phyloP scores from a whole-genome alignment of 768 basidiomycete species.

The Pleurotus tuoliensis region DNA sequence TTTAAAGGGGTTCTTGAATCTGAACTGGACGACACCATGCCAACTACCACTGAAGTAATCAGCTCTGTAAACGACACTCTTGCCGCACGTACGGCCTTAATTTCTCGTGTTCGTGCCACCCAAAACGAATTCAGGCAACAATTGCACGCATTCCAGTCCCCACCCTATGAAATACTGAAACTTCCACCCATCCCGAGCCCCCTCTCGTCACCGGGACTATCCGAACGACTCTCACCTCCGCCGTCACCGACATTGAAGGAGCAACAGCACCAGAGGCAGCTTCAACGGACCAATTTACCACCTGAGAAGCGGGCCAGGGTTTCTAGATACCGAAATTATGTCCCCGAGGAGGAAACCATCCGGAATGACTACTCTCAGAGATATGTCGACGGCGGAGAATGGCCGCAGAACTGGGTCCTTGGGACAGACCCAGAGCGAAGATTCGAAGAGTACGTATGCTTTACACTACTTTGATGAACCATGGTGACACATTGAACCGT shows the following conservation, averaged over 20 bases:
- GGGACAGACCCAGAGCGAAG: slow-evolving; percentile 85
- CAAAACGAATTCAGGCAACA: slow-evolving; percentile 58
- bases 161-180: slow-evolving; percentile 49
- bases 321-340: slow-evolving; percentile 73
- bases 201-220: slow-evolving; percentile 43
- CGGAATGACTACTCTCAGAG: slow-evolving; percentile 91
- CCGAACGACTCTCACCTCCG: slow-evolving; percentile 38
- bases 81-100: slow-evolving; percentile 53
- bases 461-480: slow-evolving; percentile 7
- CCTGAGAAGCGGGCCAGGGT: slow-evolving; percentile 74
- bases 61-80: slow-evolving; percentile 64
- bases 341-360: slow-evolving; percentile 94
- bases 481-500: not conserved
- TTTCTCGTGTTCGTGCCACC: slow-evolving; percentile 48
- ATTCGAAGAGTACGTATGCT: slow-evolving; percentile 83
- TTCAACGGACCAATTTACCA: slow-evolving; percentile 38
- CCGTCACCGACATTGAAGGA: slow-evolving; percentile 37
- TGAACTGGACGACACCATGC: no score
- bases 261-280: slow-evolving; percentile 28
- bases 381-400: slow-evolving; percentile 88
- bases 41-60: slow-evolving; percentile 45
- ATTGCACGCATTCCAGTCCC: slow-evolving; percentile 50
- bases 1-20: no score
- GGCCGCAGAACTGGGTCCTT: slow-evolving; percentile 91
- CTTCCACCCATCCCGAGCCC: slow-evolving; percentile 59